Conservation (phyloP, 164 flowering plant genomes). For the Nymphaea colorata region DNA sequence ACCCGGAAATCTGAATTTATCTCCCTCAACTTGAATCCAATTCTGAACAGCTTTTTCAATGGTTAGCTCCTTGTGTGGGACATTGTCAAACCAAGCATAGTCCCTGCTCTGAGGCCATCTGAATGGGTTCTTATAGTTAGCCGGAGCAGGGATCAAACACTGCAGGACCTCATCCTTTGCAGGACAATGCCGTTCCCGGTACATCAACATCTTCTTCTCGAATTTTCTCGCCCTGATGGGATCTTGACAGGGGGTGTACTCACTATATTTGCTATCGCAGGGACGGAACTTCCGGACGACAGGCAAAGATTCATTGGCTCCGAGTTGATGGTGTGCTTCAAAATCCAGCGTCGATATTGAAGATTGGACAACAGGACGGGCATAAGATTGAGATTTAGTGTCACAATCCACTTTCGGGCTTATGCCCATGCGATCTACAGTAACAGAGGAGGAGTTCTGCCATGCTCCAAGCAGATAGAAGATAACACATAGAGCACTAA, state of each 20-base stretch:
- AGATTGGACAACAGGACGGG: background rate
- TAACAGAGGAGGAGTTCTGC: conserved; percentile 34
- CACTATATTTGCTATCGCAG: conserved; percentile 60
- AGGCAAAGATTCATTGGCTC: conserved; percentile 22
- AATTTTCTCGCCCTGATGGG: conserved; percentile 50
- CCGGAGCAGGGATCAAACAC: conserved; percentile 88
- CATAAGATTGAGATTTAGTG: background rate
- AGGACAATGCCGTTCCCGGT: conserved; percentile 92
- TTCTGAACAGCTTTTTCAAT: conserved; percentile 96
- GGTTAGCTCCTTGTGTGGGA: conserved; percentile 91
- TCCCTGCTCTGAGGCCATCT: conserved; percentile 98
- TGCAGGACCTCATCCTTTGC: conserved; percentile 43
- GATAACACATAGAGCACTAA: conserved; percentile 71
- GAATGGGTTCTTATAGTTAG: conserved; percentile 83
- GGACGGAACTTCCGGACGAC: conserved; percentile 22
- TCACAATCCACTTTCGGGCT: conserved; percentile 25
- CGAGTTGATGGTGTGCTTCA: conserved; percentile 53
- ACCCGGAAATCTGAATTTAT: conserved; percentile 81
- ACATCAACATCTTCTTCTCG: conserved; percentile 56
- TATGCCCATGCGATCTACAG: conserved; percentile 23
- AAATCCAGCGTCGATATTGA: conserved; percentile 42
- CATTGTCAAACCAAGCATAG: conserved; percentile 86
- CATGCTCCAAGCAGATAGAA: conserved; percentile 78
- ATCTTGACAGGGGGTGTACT: conserved; percentile 88
- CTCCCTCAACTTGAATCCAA: conserved; percentile 94